Evolutionary conservation across 2,329 filamentous ascomycete species (phyloP).

Genomic region (Aspergillus intermedius): DNA sequence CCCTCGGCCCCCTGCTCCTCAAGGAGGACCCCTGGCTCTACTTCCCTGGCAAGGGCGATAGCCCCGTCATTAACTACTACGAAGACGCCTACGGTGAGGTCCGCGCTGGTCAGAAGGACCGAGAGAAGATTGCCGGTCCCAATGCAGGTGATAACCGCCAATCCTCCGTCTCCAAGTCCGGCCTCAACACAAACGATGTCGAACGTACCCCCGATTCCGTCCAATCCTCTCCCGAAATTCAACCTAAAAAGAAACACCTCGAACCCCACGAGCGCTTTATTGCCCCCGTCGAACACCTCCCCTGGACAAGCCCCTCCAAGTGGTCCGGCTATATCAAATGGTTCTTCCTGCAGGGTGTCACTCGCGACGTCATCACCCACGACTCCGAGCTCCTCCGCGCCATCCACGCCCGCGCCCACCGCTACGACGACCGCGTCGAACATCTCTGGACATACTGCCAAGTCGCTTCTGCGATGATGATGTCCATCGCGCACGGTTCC

Average conservation of each 20-base stretch:
- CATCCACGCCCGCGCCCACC: constrained; percentile 36
- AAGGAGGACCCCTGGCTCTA: constrained; percentile 35
- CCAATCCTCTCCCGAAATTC: constrained; percentile 14
- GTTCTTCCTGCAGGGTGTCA: constrained; percentile 40
- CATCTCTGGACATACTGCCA: constrained; percentile 44
- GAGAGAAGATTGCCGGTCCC: not conserved
- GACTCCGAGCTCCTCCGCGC: constrained; percentile 32
- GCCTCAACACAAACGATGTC: constrained; percentile 7
- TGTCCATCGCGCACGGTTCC: constrained; percentile 40
- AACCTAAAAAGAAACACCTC: constrained; percentile 12
- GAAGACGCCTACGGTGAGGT: constrained; percentile 24
- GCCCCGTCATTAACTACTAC: constrained; percentile 37
- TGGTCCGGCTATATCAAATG: constrained; percentile 38
- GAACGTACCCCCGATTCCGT: constrained; percentile 10
- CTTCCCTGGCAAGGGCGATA: constrained; percentile 33
- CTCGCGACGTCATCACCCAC: constrained; percentile 37
- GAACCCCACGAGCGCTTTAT: constrained; percentile 21
- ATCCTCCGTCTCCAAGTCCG: constrained; percentile 4
- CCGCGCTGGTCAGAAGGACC: constrained; percentile 11
- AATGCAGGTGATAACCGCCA: constrained; percentile 1
- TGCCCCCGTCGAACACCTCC: constrained; percentile 11
- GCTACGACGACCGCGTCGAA: constrained; percentile 44
- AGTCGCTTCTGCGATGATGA: constrained; percentile 36
- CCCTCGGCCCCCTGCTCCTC: constrained; percentile 37
- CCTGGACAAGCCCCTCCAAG: constrained; percentile 15